Percentiles rank a stretch among this genome's conserved stretches.
Evolutionary conservation across 208 protist species (phyloP).

Genomic region (Hexamita inflata): DNA sequence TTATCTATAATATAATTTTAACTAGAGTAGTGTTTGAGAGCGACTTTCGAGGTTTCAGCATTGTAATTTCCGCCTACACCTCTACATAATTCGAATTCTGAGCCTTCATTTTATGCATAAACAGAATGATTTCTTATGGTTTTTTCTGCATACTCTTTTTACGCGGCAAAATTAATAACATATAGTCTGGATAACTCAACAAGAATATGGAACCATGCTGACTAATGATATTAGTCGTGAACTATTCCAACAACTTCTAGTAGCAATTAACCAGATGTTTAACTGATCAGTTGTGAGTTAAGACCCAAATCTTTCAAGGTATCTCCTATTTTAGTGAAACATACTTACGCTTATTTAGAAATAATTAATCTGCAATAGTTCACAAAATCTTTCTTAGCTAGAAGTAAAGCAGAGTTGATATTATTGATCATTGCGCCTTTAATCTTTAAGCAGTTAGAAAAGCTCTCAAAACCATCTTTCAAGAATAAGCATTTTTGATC

Average conservation of each 20-base stretch:
- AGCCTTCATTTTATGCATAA: not conserved
- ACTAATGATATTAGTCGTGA: not conserved
- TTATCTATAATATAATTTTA: no score
- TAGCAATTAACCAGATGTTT: not conserved
- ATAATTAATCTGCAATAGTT: not conserved
- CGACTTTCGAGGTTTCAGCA: no score
- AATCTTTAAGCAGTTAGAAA: slow-evolving; percentile 8
- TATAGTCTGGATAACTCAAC: not conserved
- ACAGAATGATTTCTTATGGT: not conserved
- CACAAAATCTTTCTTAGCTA: not conserved
- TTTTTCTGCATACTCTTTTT: not conserved
- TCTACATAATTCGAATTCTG: not conserved
- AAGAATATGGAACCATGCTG: slow-evolving; percentile 15
- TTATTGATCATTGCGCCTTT: slow-evolving; percentile 20
- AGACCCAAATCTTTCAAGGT: not conserved
- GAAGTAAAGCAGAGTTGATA: not conserved
- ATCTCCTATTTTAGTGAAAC: not conserved
- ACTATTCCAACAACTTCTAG: not conserved
- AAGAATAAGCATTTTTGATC: not conserved
- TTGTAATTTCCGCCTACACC: no score
- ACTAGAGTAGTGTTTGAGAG: no score
- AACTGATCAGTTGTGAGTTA: not conserved
- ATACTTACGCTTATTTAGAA: not conserved
- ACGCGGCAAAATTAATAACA: not conserved
- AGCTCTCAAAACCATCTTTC: not conserved